Conservation (phyloP, 2,329 filamentous ascomycete species). For the Dothistroma septosporum region DNA sequence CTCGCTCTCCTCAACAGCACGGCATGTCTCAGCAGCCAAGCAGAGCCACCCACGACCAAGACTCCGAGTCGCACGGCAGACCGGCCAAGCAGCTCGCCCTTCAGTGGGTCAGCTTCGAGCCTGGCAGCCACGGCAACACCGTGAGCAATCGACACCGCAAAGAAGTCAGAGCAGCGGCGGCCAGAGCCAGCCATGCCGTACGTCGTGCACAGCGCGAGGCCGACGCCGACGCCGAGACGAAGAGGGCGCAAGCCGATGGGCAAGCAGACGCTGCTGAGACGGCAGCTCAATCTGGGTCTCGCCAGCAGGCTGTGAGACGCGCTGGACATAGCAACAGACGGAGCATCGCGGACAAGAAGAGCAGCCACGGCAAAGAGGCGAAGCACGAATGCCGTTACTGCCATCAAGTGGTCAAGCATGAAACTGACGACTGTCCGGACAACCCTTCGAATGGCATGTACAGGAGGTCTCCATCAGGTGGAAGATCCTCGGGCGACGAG, state of each 20-base stretch:
- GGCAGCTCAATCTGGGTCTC: not conserved
- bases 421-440: not conserved
- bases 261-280: not conserved
- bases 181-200: not conserved
- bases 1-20: not conserved
- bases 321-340: not conserved
- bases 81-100: not conserved
- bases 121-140: not conserved
- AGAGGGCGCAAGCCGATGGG: not conserved
- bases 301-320: not conserved
- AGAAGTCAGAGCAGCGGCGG: not conserved
- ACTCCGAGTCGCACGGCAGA: not conserved
- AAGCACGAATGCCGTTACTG: not conserved
- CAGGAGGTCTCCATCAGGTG: not conserved
- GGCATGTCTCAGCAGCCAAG: not conserved
- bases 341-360: not conserved
- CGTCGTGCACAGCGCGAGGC: not conserved
- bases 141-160: not conserved
- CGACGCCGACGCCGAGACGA: not conserved
- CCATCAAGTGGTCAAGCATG: not conserved
- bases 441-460: not conserved
- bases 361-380: not conserved
- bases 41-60: not conserved
- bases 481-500: not conserved
- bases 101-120: not conserved